Base-by-base conservation (phyloP, 331 rosid genomes). In the Malus hybrid region DNA sequence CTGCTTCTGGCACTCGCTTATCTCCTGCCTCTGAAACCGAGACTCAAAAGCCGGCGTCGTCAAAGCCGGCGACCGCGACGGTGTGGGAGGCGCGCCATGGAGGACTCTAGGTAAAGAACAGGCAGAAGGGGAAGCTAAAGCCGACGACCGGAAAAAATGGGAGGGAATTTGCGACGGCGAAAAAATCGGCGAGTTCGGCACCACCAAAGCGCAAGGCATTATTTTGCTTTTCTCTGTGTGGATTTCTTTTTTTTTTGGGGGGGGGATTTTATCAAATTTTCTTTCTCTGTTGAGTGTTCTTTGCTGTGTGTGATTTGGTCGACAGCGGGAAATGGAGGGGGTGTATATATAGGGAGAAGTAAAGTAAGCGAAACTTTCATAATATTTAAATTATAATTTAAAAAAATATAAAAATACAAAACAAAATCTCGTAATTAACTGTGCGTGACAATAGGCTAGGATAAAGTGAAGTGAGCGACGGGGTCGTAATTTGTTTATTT, bases 161-260 rank as follows among this genome's bases (percentile, higher is more conserved):
- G 84, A 75, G 34, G 79, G 13, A 9, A 75, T 60, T 55, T 77
- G 73, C n/a, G 90, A 42, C 48, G 13, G 82, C 12, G 90, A 83
- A 30, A 81, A 83, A 7, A 81, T 70, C 26, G 86, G 79, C 39
- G 87, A 81, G 50, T 66, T 81, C 4, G 84, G 84, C 18, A 62
- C 61, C 15, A 70, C 85, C 66, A 84, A 63, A 26, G 81, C 82
- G 73, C 86, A 81, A 70, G 83, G 63, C 83, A 82, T 75, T 7
- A 2, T 36, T 36, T 36, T 2, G 44, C 44, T 2, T 78, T 73
- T 53, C 69, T 42, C n/a, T 26, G 19, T 26, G 48, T 42, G 48
- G 3, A 6, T 15, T 28, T 53, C 11, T 46, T 14, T 3, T 19
- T 5, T 11, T 62, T 68, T 24, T 24, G 24, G 24, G 24, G 13